phyloP scores from a whole-genome alignment of 192 early-diverging fungal species.

The Coemansia javaensis region DNA sequence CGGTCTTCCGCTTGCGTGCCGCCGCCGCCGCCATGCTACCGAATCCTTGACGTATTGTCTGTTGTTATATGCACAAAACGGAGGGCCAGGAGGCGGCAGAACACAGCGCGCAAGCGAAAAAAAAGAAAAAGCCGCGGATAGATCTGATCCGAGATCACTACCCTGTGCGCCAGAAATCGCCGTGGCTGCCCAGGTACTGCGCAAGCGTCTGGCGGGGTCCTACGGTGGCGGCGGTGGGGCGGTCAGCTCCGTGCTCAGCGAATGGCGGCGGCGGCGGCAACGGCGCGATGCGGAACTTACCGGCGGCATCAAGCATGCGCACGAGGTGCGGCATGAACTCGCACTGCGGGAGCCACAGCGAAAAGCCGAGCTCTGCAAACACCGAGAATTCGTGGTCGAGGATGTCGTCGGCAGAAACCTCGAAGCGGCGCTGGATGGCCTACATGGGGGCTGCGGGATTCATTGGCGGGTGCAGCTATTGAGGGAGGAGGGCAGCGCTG shows the following conservation, averaged over 20 bases:
- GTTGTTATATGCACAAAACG: too few species aligned
- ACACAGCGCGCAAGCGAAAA: neutral
- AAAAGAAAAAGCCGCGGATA: neutral
- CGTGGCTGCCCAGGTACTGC: conserved; percentile 26
- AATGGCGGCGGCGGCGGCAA: too few species aligned
- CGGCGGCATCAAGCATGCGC: conserved; percentile 65
- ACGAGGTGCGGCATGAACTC: conserved; percentile 94
- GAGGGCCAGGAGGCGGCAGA: too few species aligned
- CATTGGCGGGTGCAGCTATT: neutral
- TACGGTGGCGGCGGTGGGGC: conserved; percentile 1
- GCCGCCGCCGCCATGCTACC: too few species aligned
- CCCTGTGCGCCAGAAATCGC: conserved; percentile 11
- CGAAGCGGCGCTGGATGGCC: conserved; percentile 71
- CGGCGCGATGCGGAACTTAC: conserved; percentile 22
- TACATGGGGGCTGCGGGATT: conserved; percentile 33
- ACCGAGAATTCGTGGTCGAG: conserved; percentile 86
- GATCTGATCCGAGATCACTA: neutral
- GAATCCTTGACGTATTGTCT: too few species aligned
- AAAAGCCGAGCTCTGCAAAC: conserved; percentile 88
- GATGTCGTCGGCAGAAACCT: conserved; percentile 72
- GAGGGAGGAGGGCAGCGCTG: too few species aligned
- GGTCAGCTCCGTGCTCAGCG: too few species aligned
- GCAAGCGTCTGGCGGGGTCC: conserved; percentile 20
- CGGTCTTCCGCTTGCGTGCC: too few species aligned
- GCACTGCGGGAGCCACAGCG: conserved; percentile 74